phyloP scores from a whole-genome alignment of 2,329 filamentous ascomycete species.

The Aspergillus vadensis region DNA sequence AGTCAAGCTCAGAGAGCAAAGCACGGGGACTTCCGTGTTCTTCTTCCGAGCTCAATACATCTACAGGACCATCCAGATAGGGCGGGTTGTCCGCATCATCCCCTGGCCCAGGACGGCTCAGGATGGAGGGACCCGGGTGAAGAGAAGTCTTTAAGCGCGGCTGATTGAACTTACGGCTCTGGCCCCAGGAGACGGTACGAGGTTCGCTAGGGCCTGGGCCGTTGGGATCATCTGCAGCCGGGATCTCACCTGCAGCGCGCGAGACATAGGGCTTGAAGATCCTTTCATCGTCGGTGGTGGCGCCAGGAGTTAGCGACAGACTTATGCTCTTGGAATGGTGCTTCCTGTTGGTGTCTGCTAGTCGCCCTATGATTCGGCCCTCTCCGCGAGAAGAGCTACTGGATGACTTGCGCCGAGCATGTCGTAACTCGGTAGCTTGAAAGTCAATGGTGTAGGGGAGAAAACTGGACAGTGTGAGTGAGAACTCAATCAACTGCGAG shows the following conservation, averaged over 20 bases:
- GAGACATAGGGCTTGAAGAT: conserved; percentile 41
- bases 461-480: conserved; percentile 26
- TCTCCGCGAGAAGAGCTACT: conserved; percentile 26
- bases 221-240: conserved; percentile 32
- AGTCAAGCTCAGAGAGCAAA: conserved; percentile 71
- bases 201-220: conserved; percentile 61
- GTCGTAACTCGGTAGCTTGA: conserved; percentile 25
- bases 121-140: conserved; percentile 71
- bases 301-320: conserved; percentile 37
- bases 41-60: conserved; percentile 17
- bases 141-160: conserved; percentile 74
- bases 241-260: conserved; percentile 30
- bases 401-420: conserved; percentile 26
- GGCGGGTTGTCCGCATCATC: conserved; percentile 24
- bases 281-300: conserved; percentile 42
- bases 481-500: background rate
- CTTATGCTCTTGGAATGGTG: conserved; percentile 24
- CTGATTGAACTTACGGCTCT: conserved; percentile 67
- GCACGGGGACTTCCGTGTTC: conserved; percentile 60
- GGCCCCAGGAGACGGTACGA: conserved; percentile 75
- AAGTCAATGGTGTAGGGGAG: conserved; percentile 44
- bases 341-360: conserved; percentile 24
- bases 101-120: conserved; percentile 51
- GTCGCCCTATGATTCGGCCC: conserved; percentile 28
- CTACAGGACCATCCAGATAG: conserved; percentile 22